phyloP scores from a whole-genome alignment of 2,329 filamentous ascomycete species.

The Penicillium sp. region DNA sequence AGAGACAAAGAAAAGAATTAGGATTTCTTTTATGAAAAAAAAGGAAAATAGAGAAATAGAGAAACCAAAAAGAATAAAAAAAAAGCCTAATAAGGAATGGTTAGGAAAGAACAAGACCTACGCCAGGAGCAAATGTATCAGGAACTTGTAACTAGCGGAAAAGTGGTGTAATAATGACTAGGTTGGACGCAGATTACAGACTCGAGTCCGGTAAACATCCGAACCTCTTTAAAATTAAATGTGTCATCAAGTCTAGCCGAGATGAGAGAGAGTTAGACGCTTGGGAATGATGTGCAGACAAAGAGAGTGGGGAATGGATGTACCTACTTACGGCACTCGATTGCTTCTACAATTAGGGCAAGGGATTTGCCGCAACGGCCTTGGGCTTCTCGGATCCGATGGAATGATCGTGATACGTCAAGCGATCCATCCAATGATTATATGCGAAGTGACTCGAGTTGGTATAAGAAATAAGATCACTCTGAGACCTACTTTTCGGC shows the following conservation, averaged over 20 bases:
- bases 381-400: constrained; percentile 16
- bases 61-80: constrained; percentile 8
- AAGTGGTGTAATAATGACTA: constrained; percentile 41
- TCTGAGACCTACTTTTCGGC: constrained; percentile 1
- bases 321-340: neutral
- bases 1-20: constrained; percentile 14
- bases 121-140: constrained; percentile 31
- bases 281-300: constrained; percentile 31
- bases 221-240: constrained; percentile 21
- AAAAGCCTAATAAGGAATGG: constrained; percentile 15
- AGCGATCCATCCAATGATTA: neutral
- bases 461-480: neutral
- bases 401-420: constrained; percentile 24
- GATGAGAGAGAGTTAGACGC: constrained; percentile 17
- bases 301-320: constrained; percentile 9
- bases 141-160: constrained; percentile 39
- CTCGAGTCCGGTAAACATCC: constrained; percentile 26
- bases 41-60: constrained; percentile 16
- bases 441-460: neutral
- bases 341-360: neutral
- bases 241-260: constrained; percentile 14
- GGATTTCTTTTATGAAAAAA: constrained; percentile 5
- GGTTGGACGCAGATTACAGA: constrained; percentile 31
- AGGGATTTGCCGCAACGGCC: constrained; percentile 4
- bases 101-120: constrained; percentile 15